Evolutionary conservation across 176 grass and related monocot genomes (phyloP), one percentile per base, ranked within the genome.

Genomic region (Zea luxurians): DNA sequence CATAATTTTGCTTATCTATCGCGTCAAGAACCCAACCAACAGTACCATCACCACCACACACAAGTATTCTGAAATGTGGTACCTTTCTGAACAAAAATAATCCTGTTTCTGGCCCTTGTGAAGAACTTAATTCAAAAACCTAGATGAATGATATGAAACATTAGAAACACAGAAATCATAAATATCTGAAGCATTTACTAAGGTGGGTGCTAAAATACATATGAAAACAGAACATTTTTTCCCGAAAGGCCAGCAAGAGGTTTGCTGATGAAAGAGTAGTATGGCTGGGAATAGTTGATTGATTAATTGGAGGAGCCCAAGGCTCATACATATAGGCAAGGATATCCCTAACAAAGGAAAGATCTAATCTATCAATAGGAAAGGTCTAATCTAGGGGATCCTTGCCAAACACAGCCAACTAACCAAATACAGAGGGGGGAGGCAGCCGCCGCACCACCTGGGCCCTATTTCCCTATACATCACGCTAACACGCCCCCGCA

Each of bases 41-140:
- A 53, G 91, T 93, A 74, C 91, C 91, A 82, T 93, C 91, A 4
- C 91, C 91, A 44, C 91, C 91, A 87, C 91, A 93, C 34, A 89
- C 87, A 68, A 93, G 80, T 71, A 93, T 71, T 85, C 88, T 93
- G 68, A 93, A 93, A 82, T 90, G 91, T 74, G 84, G 85, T 75
- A 93, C 84, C 86, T 90, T 93, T 64, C 70, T 76, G 48, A 93
- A 93, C 47, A 93, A 83, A 65, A 63, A 47, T 6, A 93, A 75
- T 20, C 91, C 88, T 65, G 62, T 64, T 71, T 93, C 88, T 64
- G 88, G 91, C 45, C 88, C 88, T 66, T 93, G 88, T 79, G 68
- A 80, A 79, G 83, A 88, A 75, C 91, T 88, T 78, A 93, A 71
- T 47, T 93, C 88, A 71, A 93, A 90, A 46, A 93, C 91, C 84